phyloP scores from a whole-genome alignment of 768 basidiomycete species.

The Suillus bovinus region DNA sequence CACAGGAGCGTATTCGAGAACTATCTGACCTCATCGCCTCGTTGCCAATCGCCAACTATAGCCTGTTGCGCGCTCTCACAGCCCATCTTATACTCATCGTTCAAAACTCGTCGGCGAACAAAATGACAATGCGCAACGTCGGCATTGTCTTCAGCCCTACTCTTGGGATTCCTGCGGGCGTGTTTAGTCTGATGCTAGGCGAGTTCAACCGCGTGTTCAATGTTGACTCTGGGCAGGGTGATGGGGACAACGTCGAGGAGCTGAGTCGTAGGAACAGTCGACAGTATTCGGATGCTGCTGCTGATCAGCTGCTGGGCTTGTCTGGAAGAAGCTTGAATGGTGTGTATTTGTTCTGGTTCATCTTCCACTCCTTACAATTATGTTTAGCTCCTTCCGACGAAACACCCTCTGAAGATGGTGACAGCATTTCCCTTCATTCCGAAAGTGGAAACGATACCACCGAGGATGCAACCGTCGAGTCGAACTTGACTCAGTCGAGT shows the following conservation, averaged over 20 bases:
- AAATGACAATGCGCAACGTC: slow-evolving; percentile 99
- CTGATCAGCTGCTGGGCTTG: slow-evolving; percentile 80
- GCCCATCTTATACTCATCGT: slow-evolving; percentile 96
- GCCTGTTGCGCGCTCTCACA: slow-evolving; percentile 87
- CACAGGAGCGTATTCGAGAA: slow-evolving; percentile 86
- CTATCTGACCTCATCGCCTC: slow-evolving; percentile 83
- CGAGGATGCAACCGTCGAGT: slow-evolving; percentile 55
- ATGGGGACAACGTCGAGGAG: slow-evolving; percentile 35
- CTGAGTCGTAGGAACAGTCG: slow-evolving; percentile 74
- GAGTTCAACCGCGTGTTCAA: slow-evolving; percentile 95
- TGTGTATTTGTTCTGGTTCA: slow-evolving; percentile 38
- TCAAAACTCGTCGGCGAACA: slow-evolving; percentile 86
- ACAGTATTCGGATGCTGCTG: slow-evolving; percentile 81
- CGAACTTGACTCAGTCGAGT: slow-evolving; percentile 41
- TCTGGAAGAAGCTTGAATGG: slow-evolving; percentile 66
- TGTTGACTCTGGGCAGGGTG: slow-evolving; percentile 48
- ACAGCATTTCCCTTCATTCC: slow-evolving; percentile 65
- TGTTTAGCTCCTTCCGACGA: slow-evolving; percentile 53
- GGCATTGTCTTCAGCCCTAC: slow-evolving; percentile 99
- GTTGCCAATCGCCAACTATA: slow-evolving; percentile 92
- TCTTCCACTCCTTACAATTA: slow-evolving; percentile 13
- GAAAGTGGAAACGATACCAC: slow-evolving; percentile 77
- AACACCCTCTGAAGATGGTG: slow-evolving; percentile 65
- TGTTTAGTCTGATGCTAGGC: slow-evolving; percentile 91
- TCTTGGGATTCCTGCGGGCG: slow-evolving; percentile 94